These are phyloP conservation scores for Ascocoryne sarcoides DNA, from an alignment of 2,329 filamentous ascomycete genomes.

Conservation along the genomic window DNA sequence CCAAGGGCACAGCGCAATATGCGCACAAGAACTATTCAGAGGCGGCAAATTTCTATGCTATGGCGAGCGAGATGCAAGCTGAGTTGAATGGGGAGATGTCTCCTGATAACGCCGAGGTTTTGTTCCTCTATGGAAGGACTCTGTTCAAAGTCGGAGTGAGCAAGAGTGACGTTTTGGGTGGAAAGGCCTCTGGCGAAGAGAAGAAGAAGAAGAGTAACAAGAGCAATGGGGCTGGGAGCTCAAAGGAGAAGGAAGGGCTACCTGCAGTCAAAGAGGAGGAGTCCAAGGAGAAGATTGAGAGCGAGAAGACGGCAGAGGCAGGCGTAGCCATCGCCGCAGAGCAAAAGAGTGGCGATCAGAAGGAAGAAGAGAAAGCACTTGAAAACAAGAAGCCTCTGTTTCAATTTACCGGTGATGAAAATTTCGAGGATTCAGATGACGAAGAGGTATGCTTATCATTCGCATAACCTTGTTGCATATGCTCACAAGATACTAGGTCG, in stretches of 20 bases:
- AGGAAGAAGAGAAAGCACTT: slow-evolving; percentile 29
- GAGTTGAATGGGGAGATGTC: slow-evolving; percentile 88
- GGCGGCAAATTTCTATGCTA: slow-evolving; percentile 79
- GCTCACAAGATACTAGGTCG: slow-evolving; percentile 33
- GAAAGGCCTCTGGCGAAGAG: slow-evolving; percentile 56
- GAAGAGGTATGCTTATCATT: slow-evolving; percentile 41
- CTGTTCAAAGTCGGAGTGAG: slow-evolving; percentile 89
- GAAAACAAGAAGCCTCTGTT: slow-evolving; percentile 67
- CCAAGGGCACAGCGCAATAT: slow-evolving; percentile 77
- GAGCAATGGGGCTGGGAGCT: slow-evolving; percentile 34
- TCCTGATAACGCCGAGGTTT: slow-evolving; percentile 82
- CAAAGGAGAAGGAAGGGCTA: slow-evolving; percentile 26
- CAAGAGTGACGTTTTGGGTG: slow-evolving; percentile 90
- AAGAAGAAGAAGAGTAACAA: no score
- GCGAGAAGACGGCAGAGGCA: slow-evolving; percentile 38
- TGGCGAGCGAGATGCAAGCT: slow-evolving; percentile 82
- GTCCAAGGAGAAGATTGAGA: slow-evolving; percentile 24
- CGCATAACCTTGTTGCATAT: slow-evolving; percentile 38
- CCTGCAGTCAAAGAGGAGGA: slow-evolving; percentile 27
- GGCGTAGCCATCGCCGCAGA: slow-evolving; percentile 33
- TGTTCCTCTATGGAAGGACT: slow-evolving; percentile 89
- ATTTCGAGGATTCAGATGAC: slow-evolving; percentile 77
- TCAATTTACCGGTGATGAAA: slow-evolving; percentile 89
- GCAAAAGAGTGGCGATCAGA: slow-evolving; percentile 18
- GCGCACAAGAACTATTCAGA: slow-evolving; percentile 80